These are phyloP conservation scores for Lagenidium giganteum DNA, from an alignment of 352 stramenopile genomes.

Conservation along the genomic window DNA sequence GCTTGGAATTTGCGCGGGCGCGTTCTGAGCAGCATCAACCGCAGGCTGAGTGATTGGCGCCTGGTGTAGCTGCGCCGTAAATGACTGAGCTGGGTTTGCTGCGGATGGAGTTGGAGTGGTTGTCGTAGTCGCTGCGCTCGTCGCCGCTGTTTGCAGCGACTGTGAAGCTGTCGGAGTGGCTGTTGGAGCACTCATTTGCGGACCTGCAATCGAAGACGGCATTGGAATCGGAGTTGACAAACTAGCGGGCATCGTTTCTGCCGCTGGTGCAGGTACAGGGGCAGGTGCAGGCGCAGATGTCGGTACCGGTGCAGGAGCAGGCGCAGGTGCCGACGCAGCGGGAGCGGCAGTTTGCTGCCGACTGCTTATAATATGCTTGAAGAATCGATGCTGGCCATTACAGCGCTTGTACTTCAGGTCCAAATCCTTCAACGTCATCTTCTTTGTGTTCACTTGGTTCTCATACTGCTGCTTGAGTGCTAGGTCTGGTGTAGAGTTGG, in stretches of 20 bases:
- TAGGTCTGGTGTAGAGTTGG: conserved; percentile 50
- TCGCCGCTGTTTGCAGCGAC: conserved; percentile 64
- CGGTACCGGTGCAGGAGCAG: neutral
- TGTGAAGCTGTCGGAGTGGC: no score
- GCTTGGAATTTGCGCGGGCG: no score
- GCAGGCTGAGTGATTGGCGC: no score
- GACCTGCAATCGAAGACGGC: conserved; percentile 25
- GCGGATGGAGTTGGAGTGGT: conserved; percentile 16
- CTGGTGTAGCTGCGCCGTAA: no score
- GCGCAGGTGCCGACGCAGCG: neutral
- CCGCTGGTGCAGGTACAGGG: neutral
- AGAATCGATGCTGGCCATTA: conserved; percentile 54
- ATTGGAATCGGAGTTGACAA: conserved; percentile 43
- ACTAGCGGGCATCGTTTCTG: conserved; percentile 4
- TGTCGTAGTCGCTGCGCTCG: neutral
- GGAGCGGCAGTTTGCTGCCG: conserved; percentile 18
- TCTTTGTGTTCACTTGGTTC: conserved; percentile 52
- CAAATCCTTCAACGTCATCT: conserved; percentile 45
- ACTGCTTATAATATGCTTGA: conserved; percentile 58
- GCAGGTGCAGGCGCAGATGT: neutral
- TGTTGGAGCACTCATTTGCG: no score
- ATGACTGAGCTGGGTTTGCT: conserved; percentile 15
- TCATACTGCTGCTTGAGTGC: conserved; percentile 45
- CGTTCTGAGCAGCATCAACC: no score
- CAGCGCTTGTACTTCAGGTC: conserved; percentile 70